Evolutionary conservation across 306 rosid species (phyloP).

Genomic region (Clitoria ternatea): DNA sequence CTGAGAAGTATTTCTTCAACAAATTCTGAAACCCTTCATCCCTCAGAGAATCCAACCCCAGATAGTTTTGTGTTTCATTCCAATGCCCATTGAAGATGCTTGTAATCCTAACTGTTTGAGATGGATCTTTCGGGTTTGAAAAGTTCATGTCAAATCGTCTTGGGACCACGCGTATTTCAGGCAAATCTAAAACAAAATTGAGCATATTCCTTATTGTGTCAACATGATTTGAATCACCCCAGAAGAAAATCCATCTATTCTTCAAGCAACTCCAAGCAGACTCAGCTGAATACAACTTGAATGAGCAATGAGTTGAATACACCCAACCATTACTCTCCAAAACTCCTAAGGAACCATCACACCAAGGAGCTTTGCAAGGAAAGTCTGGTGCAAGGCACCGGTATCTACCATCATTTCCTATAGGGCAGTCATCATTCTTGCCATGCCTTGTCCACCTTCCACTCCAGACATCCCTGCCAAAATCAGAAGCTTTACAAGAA

Average conservation of each 20-base stretch:
- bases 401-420: slow-evolving; percentile 76
- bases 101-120: slow-evolving; percentile 77
- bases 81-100: slow-evolving; percentile 98
- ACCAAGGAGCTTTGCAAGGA: slow-evolving; percentile 85
- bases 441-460: slow-evolving; percentile 98
- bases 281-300: slow-evolving; percentile 58
- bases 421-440: slow-evolving; percentile 54
- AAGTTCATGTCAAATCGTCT: slow-evolving; percentile 81
- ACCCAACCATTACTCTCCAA: slow-evolving; percentile 99
- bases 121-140: slow-evolving; percentile 67
- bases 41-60: slow-evolving; percentile 76
- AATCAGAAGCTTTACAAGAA: slow-evolving; percentile 60
- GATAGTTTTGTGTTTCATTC: slow-evolving; percentile 84
- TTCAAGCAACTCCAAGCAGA: slow-evolving; percentile 92
- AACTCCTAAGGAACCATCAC: slow-evolving; percentile 75
- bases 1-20: slow-evolving; percentile 63
- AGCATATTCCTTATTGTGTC: slow-evolving; percentile 84
- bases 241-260: slow-evolving; percentile 85
- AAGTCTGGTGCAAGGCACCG: slow-evolving; percentile 58
- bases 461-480: slow-evolving; percentile 64
- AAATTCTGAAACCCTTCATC: slow-evolving; percentile 67
- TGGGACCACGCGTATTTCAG: slow-evolving; percentile 62
- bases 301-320: slow-evolving; percentile 85
- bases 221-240: slow-evolving; percentile 99
- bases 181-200: slow-evolving; percentile 75